Evolutionary conservation across 768 basidiomycete genomes (phyloP).

Genomic region (Dacryopinax spathularia): DNA sequence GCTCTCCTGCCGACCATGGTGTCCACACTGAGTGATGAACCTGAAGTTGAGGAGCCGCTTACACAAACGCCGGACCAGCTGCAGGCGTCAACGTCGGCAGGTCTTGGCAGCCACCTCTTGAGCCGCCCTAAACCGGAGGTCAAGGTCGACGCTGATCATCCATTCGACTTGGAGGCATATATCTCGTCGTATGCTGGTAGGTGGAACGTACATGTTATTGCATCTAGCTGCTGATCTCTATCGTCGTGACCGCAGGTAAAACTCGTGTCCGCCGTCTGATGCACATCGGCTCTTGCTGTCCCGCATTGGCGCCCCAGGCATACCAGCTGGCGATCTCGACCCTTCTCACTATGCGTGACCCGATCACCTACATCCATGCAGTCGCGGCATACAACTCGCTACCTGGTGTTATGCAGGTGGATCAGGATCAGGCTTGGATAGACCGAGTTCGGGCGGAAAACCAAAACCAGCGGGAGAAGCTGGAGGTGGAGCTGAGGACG

Average conservation of each 20-base stretch:
- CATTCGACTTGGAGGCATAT: constrained; percentile 76
- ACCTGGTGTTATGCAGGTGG: constrained; percentile 39
- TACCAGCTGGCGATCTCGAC: constrained; percentile 50
- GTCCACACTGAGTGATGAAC: background rate
- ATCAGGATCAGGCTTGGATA: constrained; percentile 46
- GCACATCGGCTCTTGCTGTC: constrained; percentile 49
- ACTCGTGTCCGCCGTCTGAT: constrained; percentile 61
- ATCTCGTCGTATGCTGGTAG: constrained; percentile 62
- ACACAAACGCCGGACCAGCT: background rate
- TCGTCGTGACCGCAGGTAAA: constrained; percentile 37
- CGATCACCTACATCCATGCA: constrained; percentile 21
- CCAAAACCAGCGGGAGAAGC: constrained; percentile 56
- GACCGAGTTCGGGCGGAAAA: constrained; percentile 55
- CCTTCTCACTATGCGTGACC: constrained; percentile 56
- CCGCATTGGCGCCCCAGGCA: constrained; percentile 57
- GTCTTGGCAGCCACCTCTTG: background rate
- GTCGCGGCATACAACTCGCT: constrained; percentile 23
- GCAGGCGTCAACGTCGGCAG: background rate
- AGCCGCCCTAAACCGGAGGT: constrained; percentile 10
- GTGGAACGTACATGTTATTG: constrained; percentile 7
- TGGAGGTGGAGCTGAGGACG: constrained; percentile 89
- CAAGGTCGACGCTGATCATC: constrained; percentile 58
- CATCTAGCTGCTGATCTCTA: background rate
- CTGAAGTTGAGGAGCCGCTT: background rate
- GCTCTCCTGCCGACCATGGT: background rate